Evolutionary conservation across 352 stramenopile genomes (phyloP).

Genomic region (Blastocystis sp.): DNA sequence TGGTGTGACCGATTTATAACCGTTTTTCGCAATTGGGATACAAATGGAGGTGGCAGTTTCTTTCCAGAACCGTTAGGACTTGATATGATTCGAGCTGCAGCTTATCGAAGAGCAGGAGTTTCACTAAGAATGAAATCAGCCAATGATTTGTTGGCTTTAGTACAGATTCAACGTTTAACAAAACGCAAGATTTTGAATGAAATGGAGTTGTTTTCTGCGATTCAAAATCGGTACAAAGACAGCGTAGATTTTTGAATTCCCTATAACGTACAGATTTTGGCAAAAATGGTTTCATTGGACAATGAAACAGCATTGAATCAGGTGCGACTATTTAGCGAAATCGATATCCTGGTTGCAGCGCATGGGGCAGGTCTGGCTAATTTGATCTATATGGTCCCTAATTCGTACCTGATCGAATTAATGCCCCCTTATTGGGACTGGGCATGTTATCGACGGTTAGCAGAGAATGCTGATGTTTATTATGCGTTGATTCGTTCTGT

Average conservation of each 20-base stretch:
- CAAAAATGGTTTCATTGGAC: not conserved
- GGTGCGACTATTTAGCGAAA: not conserved
- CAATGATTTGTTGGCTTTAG: not conserved
- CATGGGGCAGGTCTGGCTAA: conserved; percentile 32
- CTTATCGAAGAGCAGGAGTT: conserved; percentile 2
- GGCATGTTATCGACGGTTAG: conserved; percentile 19
- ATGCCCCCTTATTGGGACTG: conserved; percentile 55
- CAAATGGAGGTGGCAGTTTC: not conserved
- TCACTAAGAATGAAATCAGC: not conserved
- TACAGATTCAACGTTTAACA: not conserved
- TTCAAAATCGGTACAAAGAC: not conserved
- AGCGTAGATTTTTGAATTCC: too few relatives aligned
- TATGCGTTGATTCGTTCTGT: conserved; percentile 33
- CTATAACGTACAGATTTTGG: not conserved
- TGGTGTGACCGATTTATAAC: not conserved
- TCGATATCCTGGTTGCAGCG: conserved; percentile 27
- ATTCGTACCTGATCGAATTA: conserved; percentile 50
- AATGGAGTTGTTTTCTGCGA: not conserved
- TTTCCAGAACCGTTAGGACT: conserved; percentile 7
- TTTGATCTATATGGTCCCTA: conserved; percentile 34
- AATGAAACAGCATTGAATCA: not conserved
- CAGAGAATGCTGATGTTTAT: not conserved
- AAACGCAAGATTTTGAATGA: conserved; percentile 46
- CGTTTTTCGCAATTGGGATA: conserved; percentile 32
- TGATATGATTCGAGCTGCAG: conserved; percentile 18